These are phyloP conservation scores for Rhizopogon sp. DNA, from an alignment of 768 basidiomycete genomes.

Conservation along the genomic window DNA sequence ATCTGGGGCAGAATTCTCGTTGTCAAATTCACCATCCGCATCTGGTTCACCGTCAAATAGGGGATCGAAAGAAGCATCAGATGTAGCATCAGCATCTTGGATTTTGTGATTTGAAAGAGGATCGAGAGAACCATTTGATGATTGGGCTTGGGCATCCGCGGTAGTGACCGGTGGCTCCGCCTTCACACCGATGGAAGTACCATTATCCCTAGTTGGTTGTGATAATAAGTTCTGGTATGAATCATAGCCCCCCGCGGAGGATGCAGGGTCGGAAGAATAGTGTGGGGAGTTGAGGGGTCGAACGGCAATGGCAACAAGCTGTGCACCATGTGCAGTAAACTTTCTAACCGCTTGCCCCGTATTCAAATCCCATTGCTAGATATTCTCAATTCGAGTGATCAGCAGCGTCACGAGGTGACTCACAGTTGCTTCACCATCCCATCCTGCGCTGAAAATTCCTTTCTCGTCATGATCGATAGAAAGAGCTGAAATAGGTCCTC, in stretches of 20 bases:
- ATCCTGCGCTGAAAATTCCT: conserved; percentile 84
- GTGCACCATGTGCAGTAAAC: conserved; percentile 79
- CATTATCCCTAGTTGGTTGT: conserved; percentile 8
- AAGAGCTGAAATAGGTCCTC: conserved; percentile 81
- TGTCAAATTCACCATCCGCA: conserved; percentile 42
- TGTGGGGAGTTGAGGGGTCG: conserved; percentile 51
- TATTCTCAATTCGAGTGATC: conserved; percentile 4
- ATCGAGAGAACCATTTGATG: conserved; percentile 18
- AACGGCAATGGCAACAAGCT: conserved; percentile 76
- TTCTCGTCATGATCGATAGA: conserved; percentile 78
- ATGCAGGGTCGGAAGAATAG: conserved; percentile 21
- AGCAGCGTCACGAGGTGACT: conserved; percentile 24
- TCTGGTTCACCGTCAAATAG: conserved; percentile 86
- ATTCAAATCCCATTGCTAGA: conserved; percentile 97
- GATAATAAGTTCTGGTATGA: background rate
- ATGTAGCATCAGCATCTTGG: conserved; percentile 57
- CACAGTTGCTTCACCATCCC: conserved; percentile 89
- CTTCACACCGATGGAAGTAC: conserved; percentile 14
- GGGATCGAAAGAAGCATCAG: conserved; percentile 81
- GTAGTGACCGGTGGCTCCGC: conserved; percentile 15
- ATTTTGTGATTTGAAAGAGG: conserved; percentile 16
- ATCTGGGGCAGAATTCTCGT: conserved; percentile 10
- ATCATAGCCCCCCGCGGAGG: conserved; percentile 23
- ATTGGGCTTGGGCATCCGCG: conserved; percentile 9
- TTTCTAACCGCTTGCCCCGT: conserved; percentile 74